Evolutionary conservation across 108 stramenopile genomes (phyloP), one percentile per base, ranked within the genome.

Genomic region (Epithemia pelagica): DNA sequence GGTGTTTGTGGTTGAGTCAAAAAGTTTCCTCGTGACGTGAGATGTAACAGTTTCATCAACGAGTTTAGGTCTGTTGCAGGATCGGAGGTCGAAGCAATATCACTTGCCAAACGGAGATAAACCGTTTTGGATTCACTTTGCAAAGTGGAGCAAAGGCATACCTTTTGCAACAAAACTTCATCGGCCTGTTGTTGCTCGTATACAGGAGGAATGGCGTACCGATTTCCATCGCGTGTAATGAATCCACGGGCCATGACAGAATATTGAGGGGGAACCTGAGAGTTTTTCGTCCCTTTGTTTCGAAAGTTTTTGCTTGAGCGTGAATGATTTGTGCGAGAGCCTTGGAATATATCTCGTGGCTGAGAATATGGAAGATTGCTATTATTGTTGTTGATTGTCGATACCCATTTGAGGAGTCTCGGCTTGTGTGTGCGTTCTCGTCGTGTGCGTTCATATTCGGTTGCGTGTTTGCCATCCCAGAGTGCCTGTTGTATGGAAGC

Each of bases 11-110:
- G 22, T 63, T 24, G 20, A 7, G 57, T 55, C 7, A 71, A 54
- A 54, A 81, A 71, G 20, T 75, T 33, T 26, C 84, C 84, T 25
- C 84, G 57, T 0, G 83, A 84, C 23, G 72, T 69, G 15, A 84
- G 31, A 25, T 69, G 60, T 28, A 84, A 70, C 59, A 78, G 52
- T 28, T 62, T 54, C 1, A 82, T 32, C 33, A 82, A 15, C 5
- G 37, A 5, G 15, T 46, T 46, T 46, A 5, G 37, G 15, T 46
- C 37, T n/a, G n/a, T n/a, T n/a, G n/a, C n/a, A n/a, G n/a, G n/a
- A n/a, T n/a, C n/a, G n/a, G n/a, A n/a, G 15, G 37, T 46, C 37
- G 37, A 46, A 10, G 37, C 37, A 46, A 5, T 5, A 10, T 46
- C 15, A 10, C 15, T 5, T 5, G 37, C 37, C 5, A 46, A 46